Base-by-base conservation (phyloP, 169 alveolate species). In the Plasmodium vivax region DNA sequence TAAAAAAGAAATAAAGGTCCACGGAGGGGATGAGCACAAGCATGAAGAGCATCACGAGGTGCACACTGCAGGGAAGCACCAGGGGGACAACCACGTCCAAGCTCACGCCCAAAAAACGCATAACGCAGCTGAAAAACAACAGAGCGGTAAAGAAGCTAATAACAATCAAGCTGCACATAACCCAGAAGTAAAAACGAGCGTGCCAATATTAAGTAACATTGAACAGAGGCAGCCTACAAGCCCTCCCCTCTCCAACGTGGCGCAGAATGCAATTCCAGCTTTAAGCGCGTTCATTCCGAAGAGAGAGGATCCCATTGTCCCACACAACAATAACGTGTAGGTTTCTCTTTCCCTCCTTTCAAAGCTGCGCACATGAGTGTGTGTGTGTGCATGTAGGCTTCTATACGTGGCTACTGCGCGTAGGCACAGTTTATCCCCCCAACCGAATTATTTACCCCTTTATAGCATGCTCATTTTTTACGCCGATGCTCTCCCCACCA, bases 181-280 rank as follows among this genome's bases (percentile, higher is more conserved):
- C 23, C 27, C 83, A 51, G 74, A 41, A 51, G 54, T 3, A 73
- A 72, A 73, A 30, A 27, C 41, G 16, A 34, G 12, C 12, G 23
- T 10, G 23, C 82, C 38, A 87, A 83, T 58, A 58, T 3, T 27
- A 27, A 51, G 34, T 10, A 54, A 83, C 36, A 32, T 2, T 34
- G 41, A 83, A 34, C 92, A 56, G 14, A 56, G 10, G 1, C 77
- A 41, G n/a, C 47, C 23, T 72, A n/a, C 32, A 41, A 14, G 36
- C 51, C 43, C 79, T 1, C 27, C 32, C 16, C 47, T 80, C 10
- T 51, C 85, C 34, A 90, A 79, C 38, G 83, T 32, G 47, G 5
- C 90, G 23, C 91, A 38, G 72, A 68, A 58, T 27, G 74, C 80
- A 41, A 27, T 23, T 4, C 94, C 94, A 58, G 9, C 38, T 23